These are phyloP conservation scores for Termitomyces sp. DNA, from an alignment of 768 basidiomycete species.

Conservation along the genomic window DNA sequence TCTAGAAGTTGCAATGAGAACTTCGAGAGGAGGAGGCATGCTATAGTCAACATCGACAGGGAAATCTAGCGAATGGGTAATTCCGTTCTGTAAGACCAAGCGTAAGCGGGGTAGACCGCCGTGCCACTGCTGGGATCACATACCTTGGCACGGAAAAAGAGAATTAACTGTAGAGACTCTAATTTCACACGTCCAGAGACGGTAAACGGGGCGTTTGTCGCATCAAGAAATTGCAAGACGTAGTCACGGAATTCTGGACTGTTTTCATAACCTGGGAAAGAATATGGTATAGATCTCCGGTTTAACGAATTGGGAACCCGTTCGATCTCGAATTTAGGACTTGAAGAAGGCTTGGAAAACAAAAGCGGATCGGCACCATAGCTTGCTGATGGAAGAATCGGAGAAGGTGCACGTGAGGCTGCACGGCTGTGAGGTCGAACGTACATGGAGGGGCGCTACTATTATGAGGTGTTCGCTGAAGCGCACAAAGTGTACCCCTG, in stretches of 20 bases:
- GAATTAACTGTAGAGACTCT: conserved; percentile 57
- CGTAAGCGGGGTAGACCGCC: background rate
- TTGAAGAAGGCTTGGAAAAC: conserved; percentile 29
- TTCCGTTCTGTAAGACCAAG: conserved; percentile 50
- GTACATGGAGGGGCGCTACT: background rate
- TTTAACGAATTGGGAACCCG: conserved; percentile 33
- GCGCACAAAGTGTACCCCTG: background rate
- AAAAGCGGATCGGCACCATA: conserved; percentile 21
- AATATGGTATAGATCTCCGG: conserved; percentile 21
- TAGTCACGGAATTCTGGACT: conserved; percentile 50
- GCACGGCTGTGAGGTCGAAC: conserved; percentile 11
- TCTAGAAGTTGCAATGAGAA: conserved; percentile 68
- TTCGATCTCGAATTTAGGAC: conserved; percentile 65
- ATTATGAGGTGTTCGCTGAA: background rate
- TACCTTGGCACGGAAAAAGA: conserved; percentile 81
- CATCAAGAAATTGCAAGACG: conserved; percentile 48
- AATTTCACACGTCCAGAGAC: conserved; percentile 66
- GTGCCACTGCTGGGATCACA: conserved; percentile 10
- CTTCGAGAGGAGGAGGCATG: conserved; percentile 72
- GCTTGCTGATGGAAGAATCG: conserved; percentile 18
- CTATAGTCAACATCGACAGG: conserved; percentile 74
- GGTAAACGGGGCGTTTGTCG: conserved; percentile 58
- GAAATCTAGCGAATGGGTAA: conserved; percentile 77
- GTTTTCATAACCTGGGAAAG: conserved; percentile 32
- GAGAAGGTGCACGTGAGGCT: conserved; percentile 20